Evolutionary conservation across 305 asterid species (phyloP).

Genomic region (Fraxinus platypoda): DNA sequence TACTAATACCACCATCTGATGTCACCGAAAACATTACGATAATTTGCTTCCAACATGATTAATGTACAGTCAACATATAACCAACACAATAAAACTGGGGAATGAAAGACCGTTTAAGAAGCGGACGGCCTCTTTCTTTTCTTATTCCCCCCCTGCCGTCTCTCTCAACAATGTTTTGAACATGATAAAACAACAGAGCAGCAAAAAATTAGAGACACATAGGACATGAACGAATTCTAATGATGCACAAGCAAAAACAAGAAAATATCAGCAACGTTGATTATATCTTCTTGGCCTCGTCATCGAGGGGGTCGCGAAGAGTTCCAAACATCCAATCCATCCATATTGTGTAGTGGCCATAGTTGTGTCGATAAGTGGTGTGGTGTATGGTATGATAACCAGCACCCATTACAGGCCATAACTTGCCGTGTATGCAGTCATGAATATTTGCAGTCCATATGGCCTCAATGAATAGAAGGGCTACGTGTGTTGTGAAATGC

Average conservation of each 20-base stretch:
- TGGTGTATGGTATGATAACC: slow-evolving; percentile 97
- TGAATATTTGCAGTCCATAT: slow-evolving; percentile 96
- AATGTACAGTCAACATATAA: neutral
- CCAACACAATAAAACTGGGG: neutral
- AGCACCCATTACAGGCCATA: slow-evolving; percentile 98
- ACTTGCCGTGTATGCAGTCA: slow-evolving; percentile 85
- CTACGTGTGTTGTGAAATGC: slow-evolving; percentile 78
- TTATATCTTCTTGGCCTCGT: slow-evolving; percentile 61
- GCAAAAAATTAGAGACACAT: slow-evolving; percentile 29
- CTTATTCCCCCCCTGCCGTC: neutral
- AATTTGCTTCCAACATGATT: neutral
- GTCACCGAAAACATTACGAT: neutral
- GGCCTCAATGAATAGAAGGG: slow-evolving; percentile 70
- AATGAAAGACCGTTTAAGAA: neutral
- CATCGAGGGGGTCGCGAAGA: slow-evolving; percentile 79
- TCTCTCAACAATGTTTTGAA: neutral
- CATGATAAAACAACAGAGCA: slow-evolving; percentile 6
- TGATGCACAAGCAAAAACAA: neutral
- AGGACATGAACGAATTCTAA: neutral
- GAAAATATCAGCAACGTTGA: neutral
- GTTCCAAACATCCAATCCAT: slow-evolving; percentile 99
- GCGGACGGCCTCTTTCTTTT: neutral
- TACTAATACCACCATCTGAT: neutral
- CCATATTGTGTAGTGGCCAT: slow-evolving; percentile 94
- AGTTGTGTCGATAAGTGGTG: slow-evolving; percentile 93